Percentiles rank a stretch among this genome's conserved stretches.
Conservation (phyloP, 1,139 yeast species). For the Candida labiduridarum region DNA sequence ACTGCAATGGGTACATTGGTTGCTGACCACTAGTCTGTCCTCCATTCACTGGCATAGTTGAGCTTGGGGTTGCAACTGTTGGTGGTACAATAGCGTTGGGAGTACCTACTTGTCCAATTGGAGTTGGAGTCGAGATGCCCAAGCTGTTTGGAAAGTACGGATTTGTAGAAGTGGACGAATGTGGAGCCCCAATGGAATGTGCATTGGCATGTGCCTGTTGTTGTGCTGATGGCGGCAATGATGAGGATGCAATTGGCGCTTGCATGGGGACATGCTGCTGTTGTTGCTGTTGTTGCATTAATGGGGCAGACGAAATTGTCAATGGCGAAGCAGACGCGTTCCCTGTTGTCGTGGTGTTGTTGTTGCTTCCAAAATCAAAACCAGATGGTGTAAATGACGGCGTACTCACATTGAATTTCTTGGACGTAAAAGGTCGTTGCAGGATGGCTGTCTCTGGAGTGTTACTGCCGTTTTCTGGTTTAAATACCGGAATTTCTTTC, state of each 20-base stretch:
- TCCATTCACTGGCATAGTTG: conserved; percentile 4
- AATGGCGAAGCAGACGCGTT: conserved; percentile 4
- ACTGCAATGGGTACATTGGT: conserved; percentile 65
- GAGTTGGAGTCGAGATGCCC: conserved; percentile 1
- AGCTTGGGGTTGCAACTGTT: conserved; percentile 6
- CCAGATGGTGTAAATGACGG: conserved; percentile 38
- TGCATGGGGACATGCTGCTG: background rate
- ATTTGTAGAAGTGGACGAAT: background rate
- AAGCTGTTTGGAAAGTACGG: conserved; percentile 4
- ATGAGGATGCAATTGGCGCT: conserved; percentile 1
- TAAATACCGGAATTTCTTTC: conserved; percentile 58
- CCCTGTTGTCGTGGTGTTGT: background rate
- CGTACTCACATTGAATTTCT: conserved; percentile 33
- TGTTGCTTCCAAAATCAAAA: conserved; percentile 11
- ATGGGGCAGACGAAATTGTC: conserved; percentile 4
- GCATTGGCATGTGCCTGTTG: background rate
- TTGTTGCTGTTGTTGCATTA: conserved; percentile 4
- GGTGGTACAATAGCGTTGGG: background rate
- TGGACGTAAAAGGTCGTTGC: conserved; percentile 15
- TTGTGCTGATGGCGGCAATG: conserved; percentile 3
- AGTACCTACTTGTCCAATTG: background rate
- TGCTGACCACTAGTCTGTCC: conserved; percentile 3
- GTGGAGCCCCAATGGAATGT: background rate
- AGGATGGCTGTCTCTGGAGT: conserved; percentile 4
- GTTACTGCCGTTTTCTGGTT: conserved; percentile 36